Evolutionary conservation across 2,329 filamentous ascomycete genomes (phyloP), one percentile per base, ranked within the genome.

Genomic region (Trichophyton rubrum): DNA sequence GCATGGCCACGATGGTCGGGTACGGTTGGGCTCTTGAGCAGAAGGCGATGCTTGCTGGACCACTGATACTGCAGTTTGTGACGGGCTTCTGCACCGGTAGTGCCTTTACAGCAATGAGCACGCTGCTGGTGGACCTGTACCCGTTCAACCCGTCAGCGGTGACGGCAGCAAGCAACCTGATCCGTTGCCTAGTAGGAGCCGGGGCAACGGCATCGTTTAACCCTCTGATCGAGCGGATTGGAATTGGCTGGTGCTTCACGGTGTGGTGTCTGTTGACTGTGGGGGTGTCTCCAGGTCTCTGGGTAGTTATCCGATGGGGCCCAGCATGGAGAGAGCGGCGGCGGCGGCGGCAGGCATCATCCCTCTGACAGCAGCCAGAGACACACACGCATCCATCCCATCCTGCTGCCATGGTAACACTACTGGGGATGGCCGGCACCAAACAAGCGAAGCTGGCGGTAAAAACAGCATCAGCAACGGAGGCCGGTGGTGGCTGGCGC

Each of bases 11-110:
- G 7, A 64, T 74, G 4, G 64, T 75, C 15, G 64, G 67, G 0
- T 82, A 81, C 53, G 80, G 80, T 33, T 83, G 80, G 80, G 78
- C 76, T 0, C 74, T 81, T 5, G 70, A 80, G 13, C 78, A 75
- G 0, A 63, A 64, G 0, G 73, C 79, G 0, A 77, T 77, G 49
- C 78, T 82, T 20, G 76, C 78, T 0, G 70, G 79, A 0, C 79
- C 80, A 0, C 77, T 82, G 40, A 66, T 79, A 0, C 75, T 77
- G 0, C 79, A 78, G 0, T 82, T 82, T 59, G 69, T 81, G 53
- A 77, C 77, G 0, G 80, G 80, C 3, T 1, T 71, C 67, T 81
- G 78, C 78, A 73, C 78, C 0, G 75, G 75, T 0, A 72, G 79
- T 3, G 79, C 79, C 0, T 79, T 74, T 2, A 75, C 80, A 43